phyloP scores from a whole-genome alignment of 2,329 filamentous ascomycete genomes.

The Sporothrix luriei region DNA sequence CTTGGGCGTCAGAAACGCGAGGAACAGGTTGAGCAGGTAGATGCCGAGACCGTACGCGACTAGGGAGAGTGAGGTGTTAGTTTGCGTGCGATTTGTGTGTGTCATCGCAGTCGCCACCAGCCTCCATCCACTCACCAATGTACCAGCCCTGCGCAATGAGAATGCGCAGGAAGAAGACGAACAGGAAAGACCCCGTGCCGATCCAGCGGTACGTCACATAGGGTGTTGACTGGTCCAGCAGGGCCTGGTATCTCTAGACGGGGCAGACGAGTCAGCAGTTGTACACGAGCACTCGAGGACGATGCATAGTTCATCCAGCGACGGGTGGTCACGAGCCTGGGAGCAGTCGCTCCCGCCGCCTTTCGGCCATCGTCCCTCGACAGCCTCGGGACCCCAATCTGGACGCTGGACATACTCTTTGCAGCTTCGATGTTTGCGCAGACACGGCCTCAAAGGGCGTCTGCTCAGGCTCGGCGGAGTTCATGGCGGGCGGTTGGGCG shows the following conservation, averaged over 20 bases:
- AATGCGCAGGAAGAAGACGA: conserved; percentile 86
- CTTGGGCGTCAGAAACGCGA: conserved; percentile 96
- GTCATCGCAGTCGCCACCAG: background rate
- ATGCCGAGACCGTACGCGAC: conserved; percentile 98
- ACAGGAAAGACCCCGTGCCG: conserved; percentile 72
- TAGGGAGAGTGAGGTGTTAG: conserved; percentile 44
- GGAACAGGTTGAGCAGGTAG: conserved; percentile 98
- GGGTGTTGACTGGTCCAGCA: conserved; percentile 91
- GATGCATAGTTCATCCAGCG: background rate
- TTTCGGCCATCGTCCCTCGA: background rate
- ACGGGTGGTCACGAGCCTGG: background rate
- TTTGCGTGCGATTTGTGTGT: background rate
- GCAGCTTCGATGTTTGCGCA: conserved; percentile 75
- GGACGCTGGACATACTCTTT: conserved; percentile 56
- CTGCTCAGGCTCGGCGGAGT: conserved; percentile 81
- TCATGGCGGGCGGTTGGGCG: conserved; percentile 58
- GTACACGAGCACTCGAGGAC: background rate
- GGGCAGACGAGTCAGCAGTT: background rate
- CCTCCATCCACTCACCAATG: conserved; percentile 66
- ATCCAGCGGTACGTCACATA: conserved; percentile 88
- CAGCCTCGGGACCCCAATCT: background rate
- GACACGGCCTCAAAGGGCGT: conserved; percentile 90
- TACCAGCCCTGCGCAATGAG: conserved; percentile 97
- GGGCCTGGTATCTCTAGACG: conserved; percentile 83
- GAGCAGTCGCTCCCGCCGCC: background rate